Evolutionary conservation across 129 eudicot species (phyloP), one percentile per base, ranked within the genome.

Genomic region (Pittosporum tobira): DNA sequence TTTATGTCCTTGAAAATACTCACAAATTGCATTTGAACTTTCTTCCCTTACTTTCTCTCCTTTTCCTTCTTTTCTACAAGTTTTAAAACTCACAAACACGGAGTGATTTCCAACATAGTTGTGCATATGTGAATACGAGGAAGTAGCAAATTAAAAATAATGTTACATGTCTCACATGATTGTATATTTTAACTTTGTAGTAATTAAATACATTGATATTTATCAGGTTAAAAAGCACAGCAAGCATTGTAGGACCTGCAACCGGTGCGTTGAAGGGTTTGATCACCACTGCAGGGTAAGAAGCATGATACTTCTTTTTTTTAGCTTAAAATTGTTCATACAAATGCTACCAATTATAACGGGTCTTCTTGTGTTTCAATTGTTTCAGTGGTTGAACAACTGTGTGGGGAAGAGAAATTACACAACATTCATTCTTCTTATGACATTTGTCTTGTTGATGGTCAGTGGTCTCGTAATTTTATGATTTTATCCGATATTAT

Each of bases 281-380:
- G 98, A 90, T 79, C 98, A 90, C 73, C 98, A 90, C 74, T 90
- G 98, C 83, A 76, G 94, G 81, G 98, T 77, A 83, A 73, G 50
- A 57, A 21, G 19, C 30, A 19, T 14, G 34, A 2, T 44, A 3
- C 20, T 31, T 51, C 50, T 3, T 50, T 51, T 24, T 14, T 51
- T 2, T 6, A 37, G 21, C 9, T 18, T 40, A 14, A 6, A 46
- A 1, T 19, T 20, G 2, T 13, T 31, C n/a, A 13, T 14, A 12
- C 24, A 21, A 36, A 23, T 54, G 3, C 6, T 19, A 40, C 46
- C 50, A 37, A 10, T 19, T 14, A 71, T 16, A 46, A 57, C 70
- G 22, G 13, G 25, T 34, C 26, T 16, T 6, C 22, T 50, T 36
- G 42, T 65, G 2, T 47, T 63, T 53, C 44, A 6, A 63, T 68